phyloP scores from a whole-genome alignment of 108 stramenopile genomes.

The Mayamaea pseudoterrestris region DNA sequence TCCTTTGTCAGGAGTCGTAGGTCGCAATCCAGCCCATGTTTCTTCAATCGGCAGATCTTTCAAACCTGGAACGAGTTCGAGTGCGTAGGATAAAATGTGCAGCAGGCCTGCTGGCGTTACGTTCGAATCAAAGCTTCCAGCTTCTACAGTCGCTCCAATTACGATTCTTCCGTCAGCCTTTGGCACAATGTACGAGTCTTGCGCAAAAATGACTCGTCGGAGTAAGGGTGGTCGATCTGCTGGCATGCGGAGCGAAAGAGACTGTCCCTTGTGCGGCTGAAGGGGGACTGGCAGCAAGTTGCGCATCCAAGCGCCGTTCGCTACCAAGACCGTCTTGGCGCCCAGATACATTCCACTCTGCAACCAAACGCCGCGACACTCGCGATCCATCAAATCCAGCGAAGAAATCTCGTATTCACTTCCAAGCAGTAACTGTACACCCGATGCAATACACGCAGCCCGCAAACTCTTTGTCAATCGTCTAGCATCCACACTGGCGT shows the following conservation, averaged over 20 bases:
- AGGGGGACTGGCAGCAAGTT: slow-evolving; percentile 82
- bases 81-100: slow-evolving; percentile 55
- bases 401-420: slow-evolving; percentile 43
- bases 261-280: slow-evolving; percentile 89
- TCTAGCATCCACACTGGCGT: slow-evolving; percentile 87
- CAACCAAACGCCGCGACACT: slow-evolving; percentile 42
- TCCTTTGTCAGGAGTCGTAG: slow-evolving; percentile 85
- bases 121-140: slow-evolving; percentile 56
- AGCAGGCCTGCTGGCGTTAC: slow-evolving; percentile 74
- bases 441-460: slow-evolving; percentile 60
- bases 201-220: slow-evolving; percentile 75
- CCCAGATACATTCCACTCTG: slow-evolving; percentile 40
- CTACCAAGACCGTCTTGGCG: slow-evolving; percentile 50
- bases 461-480: slow-evolving; percentile 52
- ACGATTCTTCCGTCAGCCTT: slow-evolving; percentile 85
- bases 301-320: slow-evolving; percentile 92
- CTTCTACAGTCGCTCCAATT: slow-evolving; percentile 86
- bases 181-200: slow-evolving; percentile 91
- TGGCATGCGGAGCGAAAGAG: slow-evolving; percentile 70
- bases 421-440: slow-evolving; percentile 76
- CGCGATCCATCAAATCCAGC: slow-evolving; percentile 37
- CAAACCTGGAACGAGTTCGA: slow-evolving; percentile 65
- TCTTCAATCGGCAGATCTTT: slow-evolving; percentile 74
- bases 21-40: slow-evolving; percentile 88
- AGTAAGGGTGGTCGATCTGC: slow-evolving; percentile 38